Percentiles rank a stretch among this genome's conserved stretches.
Evolutionary conservation across 345 rosid species (phyloP).

Genomic region (Salix viminalis): DNA sequence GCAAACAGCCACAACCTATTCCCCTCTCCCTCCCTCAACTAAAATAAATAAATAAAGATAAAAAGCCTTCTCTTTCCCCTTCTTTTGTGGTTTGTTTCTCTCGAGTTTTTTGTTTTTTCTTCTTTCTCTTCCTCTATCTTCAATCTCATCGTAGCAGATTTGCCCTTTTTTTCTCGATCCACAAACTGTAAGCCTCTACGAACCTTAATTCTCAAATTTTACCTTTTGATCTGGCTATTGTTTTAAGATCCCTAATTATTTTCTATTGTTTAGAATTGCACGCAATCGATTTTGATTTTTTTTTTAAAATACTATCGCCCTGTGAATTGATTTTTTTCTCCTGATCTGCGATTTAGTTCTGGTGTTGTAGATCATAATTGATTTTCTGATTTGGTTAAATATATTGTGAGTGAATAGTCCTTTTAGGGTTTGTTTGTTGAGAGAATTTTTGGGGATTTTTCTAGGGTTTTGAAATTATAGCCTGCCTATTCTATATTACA

Average conservation of each 20-base stretch:
- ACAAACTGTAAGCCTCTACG: slow-evolving; percentile 33
- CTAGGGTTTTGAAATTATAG: neutral
- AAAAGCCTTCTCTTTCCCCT: neutral
- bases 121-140: neutral
- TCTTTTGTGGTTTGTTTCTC: slow-evolving; percentile 15
- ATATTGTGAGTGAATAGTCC: neutral
- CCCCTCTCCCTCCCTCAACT: neutral
- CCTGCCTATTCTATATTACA: neutral
- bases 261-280: neutral
- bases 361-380: neutral
- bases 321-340: neutral
- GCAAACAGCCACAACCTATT: neutral
- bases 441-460: neutral
- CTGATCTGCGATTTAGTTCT: slow-evolving; percentile 6
- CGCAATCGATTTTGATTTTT: neutral
- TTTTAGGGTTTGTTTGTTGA: neutral
- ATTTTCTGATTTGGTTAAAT: neutral
- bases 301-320: neutral
- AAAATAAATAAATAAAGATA: neutral
- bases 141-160: slow-evolving; percentile 44
- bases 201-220: slow-evolving; percentile 21
- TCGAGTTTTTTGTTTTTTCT: neutral
- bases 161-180: slow-evolving; percentile 29
- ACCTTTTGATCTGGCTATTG: slow-evolving; percentile 12
- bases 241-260: slow-evolving; percentile 29